Percentiles rank a stretch among this genome's conserved stretches.
Evolutionary conservation across 805 yeast genomes (phyloP).

Genomic region (Saccharomyces jurei): DNA sequence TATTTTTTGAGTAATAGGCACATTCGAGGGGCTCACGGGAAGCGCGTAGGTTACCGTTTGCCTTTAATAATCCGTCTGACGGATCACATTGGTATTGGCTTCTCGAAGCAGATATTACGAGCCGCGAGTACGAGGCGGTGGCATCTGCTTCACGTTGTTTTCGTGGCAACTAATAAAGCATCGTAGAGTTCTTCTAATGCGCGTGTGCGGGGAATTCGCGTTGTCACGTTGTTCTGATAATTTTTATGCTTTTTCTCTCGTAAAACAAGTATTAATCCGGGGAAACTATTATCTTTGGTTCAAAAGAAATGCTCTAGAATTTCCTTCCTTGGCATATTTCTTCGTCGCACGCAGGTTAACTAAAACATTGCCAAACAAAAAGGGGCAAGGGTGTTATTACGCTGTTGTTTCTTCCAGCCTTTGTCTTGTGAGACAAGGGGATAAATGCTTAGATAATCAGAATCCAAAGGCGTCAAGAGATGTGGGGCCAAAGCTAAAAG

Average conservation of each 20-base stretch:
- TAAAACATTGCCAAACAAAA: background rate
- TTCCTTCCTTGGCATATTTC: background rate
- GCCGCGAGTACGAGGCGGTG: background rate
- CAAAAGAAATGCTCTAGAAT: background rate
- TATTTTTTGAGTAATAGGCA: background rate
- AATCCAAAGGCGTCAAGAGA: background rate
- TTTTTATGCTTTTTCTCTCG: background rate
- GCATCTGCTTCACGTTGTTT: background rate
- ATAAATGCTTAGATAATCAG: background rate
- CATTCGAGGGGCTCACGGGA: background rate
- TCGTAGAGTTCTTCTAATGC: background rate
- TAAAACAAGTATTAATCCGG: background rate
- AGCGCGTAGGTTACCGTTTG: background rate
- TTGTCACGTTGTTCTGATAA: background rate
- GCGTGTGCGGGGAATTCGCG: background rate
- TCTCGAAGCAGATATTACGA: background rate
- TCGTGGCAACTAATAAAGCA: background rate
- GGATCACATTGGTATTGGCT: background rate
- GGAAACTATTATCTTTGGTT: background rate
- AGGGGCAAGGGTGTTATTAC: background rate
- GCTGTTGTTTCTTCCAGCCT: background rate
- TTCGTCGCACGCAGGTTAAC: background rate
- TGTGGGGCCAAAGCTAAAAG: background rate
- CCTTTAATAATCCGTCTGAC: background rate
- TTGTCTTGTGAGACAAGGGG: background rate